Conservation (phyloP, 192 early-diverging fungal genomes). For the Backusella tarrabulga region DNA sequence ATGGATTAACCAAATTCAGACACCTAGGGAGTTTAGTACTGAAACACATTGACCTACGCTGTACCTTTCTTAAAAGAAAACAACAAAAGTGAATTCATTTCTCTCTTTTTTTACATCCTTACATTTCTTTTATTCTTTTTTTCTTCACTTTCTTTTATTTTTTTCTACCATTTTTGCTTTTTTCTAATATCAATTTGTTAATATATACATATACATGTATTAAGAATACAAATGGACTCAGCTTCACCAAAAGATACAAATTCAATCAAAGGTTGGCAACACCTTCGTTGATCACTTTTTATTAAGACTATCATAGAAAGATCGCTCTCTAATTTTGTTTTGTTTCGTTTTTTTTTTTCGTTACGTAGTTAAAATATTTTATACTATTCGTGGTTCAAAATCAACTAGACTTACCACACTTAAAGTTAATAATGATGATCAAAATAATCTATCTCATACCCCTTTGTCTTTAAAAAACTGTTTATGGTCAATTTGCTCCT, state of each 20-base stretch:
- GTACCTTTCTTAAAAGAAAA: constrained; percentile 19
- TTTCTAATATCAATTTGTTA: constrained; percentile 4
- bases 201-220: constrained; percentile 3
- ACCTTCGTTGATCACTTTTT: constrained; percentile 1
- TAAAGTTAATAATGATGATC: background rate
- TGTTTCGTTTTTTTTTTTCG: background rate
- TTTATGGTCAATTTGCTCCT: constrained; percentile 34
- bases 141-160: constrained; percentile 1
- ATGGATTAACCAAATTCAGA: constrained; percentile 20
- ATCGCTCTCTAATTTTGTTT: constrained; percentile 4
- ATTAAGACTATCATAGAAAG: background rate
- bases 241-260: background rate
- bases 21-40: constrained; percentile 20
- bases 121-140: constrained; percentile 18
- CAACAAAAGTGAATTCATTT: constrained; percentile 1
- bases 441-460: background rate
- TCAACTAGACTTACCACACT: constrained; percentile 31
- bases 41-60: constrained; percentile 28
- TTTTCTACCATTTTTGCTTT: background rate
- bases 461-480: constrained; percentile 31
- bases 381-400: constrained; percentile 22
- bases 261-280: constrained; percentile 9
- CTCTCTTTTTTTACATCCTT: constrained; percentile 14
- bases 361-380: constrained; percentile 36
- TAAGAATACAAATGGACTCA: background rate